Evolutionary conservation across 192 early-diverging fungal species (phyloP).

Genomic region (Entophlyctis luteolus): DNA sequence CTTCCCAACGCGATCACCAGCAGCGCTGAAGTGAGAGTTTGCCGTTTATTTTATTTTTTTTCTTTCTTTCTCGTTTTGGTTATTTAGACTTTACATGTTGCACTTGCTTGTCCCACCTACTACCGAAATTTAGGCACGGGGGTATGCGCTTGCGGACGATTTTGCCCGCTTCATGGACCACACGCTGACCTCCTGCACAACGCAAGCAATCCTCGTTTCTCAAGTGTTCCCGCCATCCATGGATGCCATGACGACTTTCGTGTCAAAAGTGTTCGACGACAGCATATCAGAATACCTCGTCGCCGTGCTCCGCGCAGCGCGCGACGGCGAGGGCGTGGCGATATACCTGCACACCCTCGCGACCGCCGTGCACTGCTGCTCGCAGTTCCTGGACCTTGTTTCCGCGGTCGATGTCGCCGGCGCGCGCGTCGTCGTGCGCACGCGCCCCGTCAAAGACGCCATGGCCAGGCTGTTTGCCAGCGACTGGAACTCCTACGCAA

Average conservation of each 20-base stretch:
- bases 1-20: conserved; percentile 26
- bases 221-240: conserved; percentile 67
- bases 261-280: conserved; percentile 79
- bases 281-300: conserved; percentile 70
- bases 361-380: conserved; percentile 53
- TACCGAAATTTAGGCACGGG: conserved; percentile 34
- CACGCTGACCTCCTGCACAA: conserved; percentile 52
- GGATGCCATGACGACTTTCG: conserved; percentile 68
- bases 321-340: conserved; percentile 48
- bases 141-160: conserved; percentile 53
- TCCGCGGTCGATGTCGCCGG: conserved; percentile 34
- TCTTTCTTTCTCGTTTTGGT: neutral
- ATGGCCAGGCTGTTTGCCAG: conserved; percentile 61
- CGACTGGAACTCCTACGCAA: conserved; percentile 65
- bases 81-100: no score
- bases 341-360: conserved; percentile 71
- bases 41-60: neutral
- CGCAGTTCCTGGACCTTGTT: conserved; percentile 56
- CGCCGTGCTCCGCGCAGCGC: conserved; percentile 60
- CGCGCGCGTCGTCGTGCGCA: conserved; percentile 33
- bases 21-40: conserved; percentile 6
- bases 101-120: no score
- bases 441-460: conserved; percentile 48
- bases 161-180: conserved; percentile 69
- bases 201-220: conserved; percentile 60